These are phyloP conservation scores for Cantharellus anzutake DNA, from an alignment of 768 basidiomycete species.

Conservation along the genomic window DNA sequence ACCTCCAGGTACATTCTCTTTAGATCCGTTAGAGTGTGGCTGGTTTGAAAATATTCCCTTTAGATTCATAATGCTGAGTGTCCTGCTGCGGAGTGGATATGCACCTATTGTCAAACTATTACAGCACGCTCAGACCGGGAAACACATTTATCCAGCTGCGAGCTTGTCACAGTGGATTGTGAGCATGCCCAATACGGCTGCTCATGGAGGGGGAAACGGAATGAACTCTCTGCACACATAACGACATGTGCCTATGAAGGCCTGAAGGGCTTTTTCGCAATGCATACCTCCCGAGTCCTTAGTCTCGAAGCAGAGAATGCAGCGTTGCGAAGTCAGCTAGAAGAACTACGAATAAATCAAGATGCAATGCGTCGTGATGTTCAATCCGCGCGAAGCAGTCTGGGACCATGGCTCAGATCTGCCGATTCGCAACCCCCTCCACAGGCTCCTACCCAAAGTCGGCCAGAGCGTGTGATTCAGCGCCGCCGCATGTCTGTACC, in stretches of 20 bases:
- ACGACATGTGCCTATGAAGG: constrained; percentile 36
- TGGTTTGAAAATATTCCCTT: background rate
- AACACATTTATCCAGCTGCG: constrained; percentile 23
- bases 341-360: constrained; percentile 36
- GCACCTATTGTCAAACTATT: constrained; percentile 24
- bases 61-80: constrained; percentile 26
- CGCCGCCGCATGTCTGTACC: constrained; percentile 7
- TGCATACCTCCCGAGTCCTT: constrained; percentile 18
- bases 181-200: constrained; percentile 32
- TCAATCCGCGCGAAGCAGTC: constrained; percentile 28
- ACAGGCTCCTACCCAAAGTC: background rate
- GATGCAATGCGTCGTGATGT: constrained; percentile 37
- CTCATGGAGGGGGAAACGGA: constrained; percentile 30
- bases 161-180: constrained; percentile 23
- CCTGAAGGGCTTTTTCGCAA: constrained; percentile 38
- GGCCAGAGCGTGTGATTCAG: background rate
- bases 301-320: constrained; percentile 34
- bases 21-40: background rate
- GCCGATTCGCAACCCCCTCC: constrained; percentile 11
- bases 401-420: constrained; percentile 46
- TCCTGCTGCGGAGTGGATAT: constrained; percentile 19
- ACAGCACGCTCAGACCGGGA: constrained; percentile 19
- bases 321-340: constrained; percentile 35
- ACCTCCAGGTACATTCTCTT: constrained; percentile 21
- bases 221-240: constrained; percentile 21